phyloP scores from a whole-genome alignment of 768 basidiomycete species.

The Trametes cingulata region DNA sequence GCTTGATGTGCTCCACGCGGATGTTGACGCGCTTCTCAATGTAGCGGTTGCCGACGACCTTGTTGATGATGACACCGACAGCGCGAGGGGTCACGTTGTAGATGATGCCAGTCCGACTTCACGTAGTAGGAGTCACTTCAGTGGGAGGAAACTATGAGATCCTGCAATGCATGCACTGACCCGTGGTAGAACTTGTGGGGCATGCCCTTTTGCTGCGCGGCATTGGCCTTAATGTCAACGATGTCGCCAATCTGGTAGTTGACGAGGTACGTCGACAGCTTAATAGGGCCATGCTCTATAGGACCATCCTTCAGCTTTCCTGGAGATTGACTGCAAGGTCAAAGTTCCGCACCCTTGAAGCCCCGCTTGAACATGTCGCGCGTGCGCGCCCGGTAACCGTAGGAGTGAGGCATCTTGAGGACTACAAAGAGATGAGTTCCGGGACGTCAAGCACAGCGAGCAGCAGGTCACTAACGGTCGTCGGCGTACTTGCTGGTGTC shows the following conservation, averaged over 20 bases:
- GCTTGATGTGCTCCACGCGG: slow-evolving; percentile 91
- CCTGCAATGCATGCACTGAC: slow-evolving; percentile 50
- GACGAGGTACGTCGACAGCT: slow-evolving; percentile 90
- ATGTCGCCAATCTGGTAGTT: slow-evolving; percentile 96
- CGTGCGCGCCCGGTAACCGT: slow-evolving; percentile 99
- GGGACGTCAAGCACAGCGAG: slow-evolving; percentile 19
- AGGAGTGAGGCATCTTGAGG: slow-evolving; percentile 98
- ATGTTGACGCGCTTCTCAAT: slow-evolving; percentile 99
- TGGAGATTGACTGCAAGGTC: slow-evolving; percentile 14
- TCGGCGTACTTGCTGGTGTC: slow-evolving; percentile 49
- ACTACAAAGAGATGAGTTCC: slow-evolving; percentile 34
- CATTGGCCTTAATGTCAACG: slow-evolving; percentile 99
- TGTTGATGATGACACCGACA: slow-evolving; percentile 97
- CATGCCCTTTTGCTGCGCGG: slow-evolving; percentile 99
- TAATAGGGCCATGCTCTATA: slow-evolving; percentile 85
- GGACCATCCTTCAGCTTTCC: slow-evolving; percentile 19
- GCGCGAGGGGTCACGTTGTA: slow-evolving; percentile 97
- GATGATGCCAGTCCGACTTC: slow-evolving; percentile 93
- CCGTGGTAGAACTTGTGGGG: slow-evolving; percentile 99
- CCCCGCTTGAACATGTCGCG: slow-evolving; percentile 99
- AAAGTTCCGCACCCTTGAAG: slow-evolving; percentile 80
- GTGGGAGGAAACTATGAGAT: neutral
- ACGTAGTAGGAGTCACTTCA: neutral
- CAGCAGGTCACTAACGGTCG: slow-evolving; percentile 43
- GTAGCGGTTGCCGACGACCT: slow-evolving; percentile 98